Evolutionary conservation across 306 rosid species (phyloP), one percentile per base, ranked within the genome.

Genomic region (Cucumis melo): DNA sequence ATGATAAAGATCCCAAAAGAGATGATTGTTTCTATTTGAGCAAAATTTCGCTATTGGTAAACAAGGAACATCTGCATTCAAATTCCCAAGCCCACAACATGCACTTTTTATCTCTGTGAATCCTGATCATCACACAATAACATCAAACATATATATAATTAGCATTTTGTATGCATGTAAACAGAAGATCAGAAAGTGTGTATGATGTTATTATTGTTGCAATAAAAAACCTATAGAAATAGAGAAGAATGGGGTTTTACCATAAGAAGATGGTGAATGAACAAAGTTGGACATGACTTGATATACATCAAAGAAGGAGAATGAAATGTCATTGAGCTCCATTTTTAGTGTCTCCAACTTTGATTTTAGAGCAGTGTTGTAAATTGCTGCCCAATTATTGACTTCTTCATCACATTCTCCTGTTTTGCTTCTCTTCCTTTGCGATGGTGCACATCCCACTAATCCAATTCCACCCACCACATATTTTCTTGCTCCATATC

Each of bases 1-100:
- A 81, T 93, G 98, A 64, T n/a, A 84, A 29, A 56, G 58, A 79
- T 93, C 97, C 97, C 97, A 91, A 74, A 93, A 93, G 36, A 93
- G 11, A 74, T 88, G 91, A 58, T 85, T 83, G 8, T 78, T 34
- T 82, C 94, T 89, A 29, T 93, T 88, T 32, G 92, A 46, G 85
- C 93, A 91, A 53, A 80, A 21, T 3, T 1, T 23, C 1, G 94
- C 79, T 66, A 83, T 11, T 41, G 91, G 89, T 14, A 86, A 36
- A 53, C 98, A 90, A 19, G 85, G 85, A 79, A 54, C 8, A 14
- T 63, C 4, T 8, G 91, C 91, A 23, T 81, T 84, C 51, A 89
- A 78, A 19, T 86, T 55, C 50, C 97, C 96, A 21, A 84, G 67
- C 27, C 97, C 97, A 79, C 97, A 93, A 55, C 98, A 91, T 42